A percentile compares a stretch with the other conserved stretches of the same genome.
phyloP scores from a whole-genome alignment of 768 basidiomycete genomes.

The Coprinellus micaceus region DNA sequence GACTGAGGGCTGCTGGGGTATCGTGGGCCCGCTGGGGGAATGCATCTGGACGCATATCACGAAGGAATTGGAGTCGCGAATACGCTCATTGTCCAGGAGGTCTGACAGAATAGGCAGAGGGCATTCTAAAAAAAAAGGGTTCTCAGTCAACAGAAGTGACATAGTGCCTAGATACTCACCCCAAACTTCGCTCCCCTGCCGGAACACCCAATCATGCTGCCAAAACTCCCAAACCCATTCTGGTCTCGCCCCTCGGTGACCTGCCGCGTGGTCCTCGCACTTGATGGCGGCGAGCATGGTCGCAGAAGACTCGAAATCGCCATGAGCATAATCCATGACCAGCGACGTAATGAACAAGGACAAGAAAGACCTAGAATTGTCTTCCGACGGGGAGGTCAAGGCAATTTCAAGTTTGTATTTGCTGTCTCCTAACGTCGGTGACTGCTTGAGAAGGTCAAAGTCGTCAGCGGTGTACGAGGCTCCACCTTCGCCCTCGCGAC shows the following conservation, averaged over 20 bases:
- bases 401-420: conserved; percentile 70
- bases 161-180: conserved; percentile 37
- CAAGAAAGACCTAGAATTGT: conserved; percentile 23
- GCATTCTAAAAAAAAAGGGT: conserved; percentile 41
- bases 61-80: conserved; percentile 62
- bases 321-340: conserved; percentile 56
- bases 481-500: conserved; percentile 25
- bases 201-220: conserved; percentile 69
- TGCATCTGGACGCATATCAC: conserved; percentile 75
- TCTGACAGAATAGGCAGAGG: conserved; percentile 58
- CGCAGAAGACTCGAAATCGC: conserved; percentile 55
- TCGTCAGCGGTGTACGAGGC: conserved; percentile 31
- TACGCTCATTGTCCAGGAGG: conserved; percentile 55
- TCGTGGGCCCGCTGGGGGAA: conserved; percentile 52
- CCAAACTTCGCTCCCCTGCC: conserved; percentile 71
- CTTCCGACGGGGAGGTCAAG: conserved; percentile 29
- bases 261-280: conserved; percentile 54
- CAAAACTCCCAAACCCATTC: conserved; percentile 75
- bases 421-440: conserved; percentile 64
- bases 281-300: conserved; percentile 75
- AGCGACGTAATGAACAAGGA: conserved; percentile 67
- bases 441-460: conserved; percentile 62
- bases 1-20: conserved; percentile 62
- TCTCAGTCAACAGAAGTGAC: background rate
- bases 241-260: conserved; percentile 59